Evolutionary conservation across 768 basidiomycete species (phyloP), one percentile per base, ranked within the genome.

Genomic region (Leucocoprinus leucothites): DNA sequence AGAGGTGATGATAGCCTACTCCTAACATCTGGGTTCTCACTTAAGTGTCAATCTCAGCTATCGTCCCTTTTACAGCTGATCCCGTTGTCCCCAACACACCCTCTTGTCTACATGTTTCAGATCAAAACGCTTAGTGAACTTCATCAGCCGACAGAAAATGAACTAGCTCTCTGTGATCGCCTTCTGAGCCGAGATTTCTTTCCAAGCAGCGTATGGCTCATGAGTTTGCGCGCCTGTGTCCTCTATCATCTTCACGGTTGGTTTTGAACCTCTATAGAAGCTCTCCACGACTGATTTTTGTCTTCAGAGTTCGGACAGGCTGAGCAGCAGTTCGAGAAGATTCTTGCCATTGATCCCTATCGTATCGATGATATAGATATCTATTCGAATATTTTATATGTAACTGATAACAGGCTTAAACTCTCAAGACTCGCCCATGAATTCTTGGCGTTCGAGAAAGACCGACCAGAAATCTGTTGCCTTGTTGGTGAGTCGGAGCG

Each of bases 361-460:
- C 83, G 94, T 22, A 83, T 97, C 55, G 97, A 99, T 60, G 91
- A 97, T 63, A 88, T 98, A 54, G 97, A 98, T 64, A 85, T 97
- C 35, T 94, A 89, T 68, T 96, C 94, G 53, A 97, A 98, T 66
- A 97, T 98, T 65, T 79, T 98, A 40, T 98, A 98, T 69, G 94
- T 98, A 2, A 92, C 91, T 46, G 91, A 94, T 63, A 92, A 91
- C 63, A 82, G 84, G 43, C 74, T 91, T 31, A 95, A 96, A 64
- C 74, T 99, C 41, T 94, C 94, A 18, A 86, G 85, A 67, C 78
- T 98, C 35, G 97, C 96, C 7, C 94, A 94, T 59, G 88, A 95
- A 60, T 96, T 94, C 69, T 79, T 94, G 44, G 80, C 85, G 24
- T 73, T 96, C 28, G 94, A 98, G 63, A 88, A 92, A 69, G 91